Evolutionary conservation across 371 early-diverging fungal genomes (phyloP), one percentile per base, ranked within the genome.

Genomic region (Funneliformis caledonium): DNA sequence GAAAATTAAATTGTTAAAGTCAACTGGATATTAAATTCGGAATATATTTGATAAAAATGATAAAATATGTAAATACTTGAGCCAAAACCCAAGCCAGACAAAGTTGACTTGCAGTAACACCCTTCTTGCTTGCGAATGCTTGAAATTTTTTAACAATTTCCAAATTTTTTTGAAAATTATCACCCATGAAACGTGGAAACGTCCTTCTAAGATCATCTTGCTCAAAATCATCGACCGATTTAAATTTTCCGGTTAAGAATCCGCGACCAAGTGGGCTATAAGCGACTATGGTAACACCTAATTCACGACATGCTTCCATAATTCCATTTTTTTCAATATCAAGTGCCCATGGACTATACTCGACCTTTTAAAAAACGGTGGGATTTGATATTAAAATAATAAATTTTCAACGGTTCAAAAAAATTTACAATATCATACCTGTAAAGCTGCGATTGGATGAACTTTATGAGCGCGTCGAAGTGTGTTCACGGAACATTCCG

Each of bases 361-460:
- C 16, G 12, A 31, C 33, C 37, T 37, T 42, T 2, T 3, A 14
- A 65, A 65, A 37, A 64, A 1, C 12, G 6, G 16, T 0, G 16
- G 11, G 1, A 4, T 7, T 47, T 47, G 47, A 1, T 47, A 9
- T 47, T 10, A 4, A 47, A 47, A 47, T 9, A 47, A 47, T 9
- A 47, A 47, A 47, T 62, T 7, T 61, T 16, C 16, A 61, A 61
- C 19, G 5, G 7, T 26, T 22, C 22, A 37, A 72, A 31, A 16
- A 43, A 12, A 76, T 84, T 87, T 16, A 3, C 1, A 37, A 26
- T 61, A 19, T 78, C 84, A 87, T 19, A 89, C 80, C 81, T 93
- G 89, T 37, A 89, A 83, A 2, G 92, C 91, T n/a, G 89, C 72
- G 56, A 93, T 92, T 33, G 91, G 92, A 81, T 93, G 92, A 3